Conservation (phyloP, 2,329 filamentous ascomycete species). For the Huntiella decipiens region DNA sequence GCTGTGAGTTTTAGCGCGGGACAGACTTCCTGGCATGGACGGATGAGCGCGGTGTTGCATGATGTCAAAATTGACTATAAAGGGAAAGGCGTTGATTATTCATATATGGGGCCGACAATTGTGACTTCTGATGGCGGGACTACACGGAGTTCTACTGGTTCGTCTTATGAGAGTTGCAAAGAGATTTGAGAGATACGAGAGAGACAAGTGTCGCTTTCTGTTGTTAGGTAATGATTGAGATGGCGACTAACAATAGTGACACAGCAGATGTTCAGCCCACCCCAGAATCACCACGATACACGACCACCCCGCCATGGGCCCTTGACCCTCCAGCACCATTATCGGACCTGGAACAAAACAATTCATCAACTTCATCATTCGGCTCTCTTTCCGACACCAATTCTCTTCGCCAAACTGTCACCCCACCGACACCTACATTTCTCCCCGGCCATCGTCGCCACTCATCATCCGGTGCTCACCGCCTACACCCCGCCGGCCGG, state of each 20-base stretch:
- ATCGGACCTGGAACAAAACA: background rate
- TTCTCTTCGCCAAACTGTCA: background rate
- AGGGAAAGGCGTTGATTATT: too few relatives aligned
- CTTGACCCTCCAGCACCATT: background rate
- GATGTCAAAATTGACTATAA: background rate
- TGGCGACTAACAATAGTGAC: too few relatives aligned
- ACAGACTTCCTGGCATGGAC: conserved; percentile 4
- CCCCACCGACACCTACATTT: background rate
- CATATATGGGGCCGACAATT: too few relatives aligned
- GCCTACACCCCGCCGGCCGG: conserved; percentile 3
- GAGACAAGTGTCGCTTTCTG: too few relatives aligned
- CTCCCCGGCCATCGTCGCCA: background rate
- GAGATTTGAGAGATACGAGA: too few relatives aligned
- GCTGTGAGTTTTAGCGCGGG: background rate
- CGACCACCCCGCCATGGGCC: background rate
- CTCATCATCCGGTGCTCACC: conserved; percentile 3
- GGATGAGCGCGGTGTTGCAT: conserved; percentile 7
- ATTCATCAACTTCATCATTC: conserved; percentile 6
- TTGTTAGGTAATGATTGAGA: too few relatives aligned
- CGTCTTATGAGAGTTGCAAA: too few relatives aligned
- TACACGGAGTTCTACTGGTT: too few relatives aligned
- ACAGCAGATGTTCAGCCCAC: too few relatives aligned
- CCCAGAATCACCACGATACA: too few relatives aligned
- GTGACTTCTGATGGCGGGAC: too few relatives aligned
- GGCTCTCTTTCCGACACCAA: background rate